Base-by-base conservation (phyloP, 768 basidiomycete species). In the Hirschioporus abietinus region DNA sequence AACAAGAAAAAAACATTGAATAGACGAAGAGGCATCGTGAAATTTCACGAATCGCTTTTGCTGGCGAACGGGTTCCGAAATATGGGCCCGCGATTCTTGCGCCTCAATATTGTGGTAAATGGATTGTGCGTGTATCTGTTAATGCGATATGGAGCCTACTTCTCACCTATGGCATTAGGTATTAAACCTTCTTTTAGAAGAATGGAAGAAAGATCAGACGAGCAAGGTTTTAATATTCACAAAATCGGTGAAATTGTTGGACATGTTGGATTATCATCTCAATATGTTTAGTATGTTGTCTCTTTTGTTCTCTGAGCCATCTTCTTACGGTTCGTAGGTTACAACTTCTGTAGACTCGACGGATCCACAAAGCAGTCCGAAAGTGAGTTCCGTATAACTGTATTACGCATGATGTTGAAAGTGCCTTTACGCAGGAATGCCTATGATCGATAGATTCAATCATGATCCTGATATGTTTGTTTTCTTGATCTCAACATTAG, bases 201-300 rank as follows among this genome's bases (percentile, higher is more conserved):
- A 88, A 60, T 88, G 89, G 85, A 83, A 84, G 71, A 84, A 84
- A 70, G 87, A 88, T 61, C 72, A 71, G 7, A 81, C 83, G 0
- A 95, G 92, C 77, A 98, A 97, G 78, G 93, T 97, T 57, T 81
- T 98, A 58, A 88, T 98, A 66, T 98, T 98, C 77, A 95, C 95
- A 1, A 95, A 95, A 74, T 91, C 93, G 0, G 92, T 96, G 65
- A 94, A 95, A 74, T 78, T 98, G 26, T 80, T 98, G 15, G 89
- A 91, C 20, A 93, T 95, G 88, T 77, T 97, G 27, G 86, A 90
- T 36, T 90, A 86, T 71, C 90, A 92, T 74, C 82, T 95, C 15
- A 80, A 79, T n/a, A 78, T 77, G 10, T 78, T 78, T 73, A 77
- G 91, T 90, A 58, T 62, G 79, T 71, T 9, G 66, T 62, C 26